Evolutionary conservation across 2,329 filamentous ascomycete species (phyloP).

Genomic region (Colletotrichum lini): DNA sequence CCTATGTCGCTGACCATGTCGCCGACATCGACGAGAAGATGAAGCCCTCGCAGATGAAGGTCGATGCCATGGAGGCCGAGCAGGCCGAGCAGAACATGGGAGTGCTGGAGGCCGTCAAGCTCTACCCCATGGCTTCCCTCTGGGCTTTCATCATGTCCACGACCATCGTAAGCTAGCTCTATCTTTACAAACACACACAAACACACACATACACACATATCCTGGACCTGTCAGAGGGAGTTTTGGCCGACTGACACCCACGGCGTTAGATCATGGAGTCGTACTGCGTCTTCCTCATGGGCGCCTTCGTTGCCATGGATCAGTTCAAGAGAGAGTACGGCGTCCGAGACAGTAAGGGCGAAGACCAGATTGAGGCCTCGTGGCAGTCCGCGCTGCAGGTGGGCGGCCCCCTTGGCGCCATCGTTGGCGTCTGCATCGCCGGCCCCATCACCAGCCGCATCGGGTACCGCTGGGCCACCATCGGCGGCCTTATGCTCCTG

Average conservation of each 20-base stretch:
- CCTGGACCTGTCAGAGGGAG: neutral
- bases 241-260: conserved; percentile 41
- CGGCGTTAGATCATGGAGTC: conserved; percentile 72
- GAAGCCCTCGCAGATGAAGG: conserved; percentile 59
- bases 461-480: conserved; percentile 72
- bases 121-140: conserved; percentile 54
- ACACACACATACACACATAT: no score
- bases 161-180: conserved; percentile 56
- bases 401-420: conserved; percentile 69
- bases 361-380: conserved; percentile 61
- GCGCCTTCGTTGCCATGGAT: conserved; percentile 68
- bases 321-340: conserved; percentile 64
- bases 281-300: conserved; percentile 74
- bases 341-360: conserved; percentile 48
- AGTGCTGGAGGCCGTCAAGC: conserved; percentile 51
- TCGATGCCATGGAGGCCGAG: conserved; percentile 71
- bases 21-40: conserved; percentile 54
- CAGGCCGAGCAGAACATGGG: conserved; percentile 54
- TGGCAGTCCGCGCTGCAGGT: conserved; percentile 73
- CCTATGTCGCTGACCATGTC: conserved; percentile 25
- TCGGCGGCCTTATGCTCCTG: conserved; percentile 68
- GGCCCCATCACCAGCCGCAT: conserved; percentile 72
- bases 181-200: no score
- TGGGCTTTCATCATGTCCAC: conserved; percentile 58
- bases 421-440: conserved; percentile 72